Percentiles rank a stretch among this genome's conserved stretches.
phyloP scores from a whole-genome alignment of 306 rosid genomes.

The Cucurbita maxima region DNA sequence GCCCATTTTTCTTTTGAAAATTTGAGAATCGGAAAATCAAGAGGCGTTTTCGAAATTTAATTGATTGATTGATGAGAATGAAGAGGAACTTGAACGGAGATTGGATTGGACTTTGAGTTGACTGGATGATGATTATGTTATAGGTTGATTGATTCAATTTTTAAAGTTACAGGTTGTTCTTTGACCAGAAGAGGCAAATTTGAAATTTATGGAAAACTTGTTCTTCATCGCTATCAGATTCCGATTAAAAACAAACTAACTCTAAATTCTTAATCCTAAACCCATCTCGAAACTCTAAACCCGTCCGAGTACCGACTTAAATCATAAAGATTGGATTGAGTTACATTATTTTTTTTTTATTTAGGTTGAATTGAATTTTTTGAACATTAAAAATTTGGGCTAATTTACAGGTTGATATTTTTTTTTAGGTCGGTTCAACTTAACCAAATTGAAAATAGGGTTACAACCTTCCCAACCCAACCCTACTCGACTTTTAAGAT shows the following conservation, averaged over 20 bases:
- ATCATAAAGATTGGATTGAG: too few species aligned
- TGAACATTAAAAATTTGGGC: too few species aligned
- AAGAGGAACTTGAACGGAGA: background rate
- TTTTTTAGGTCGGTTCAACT: too few species aligned
- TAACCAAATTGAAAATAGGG: too few species aligned
- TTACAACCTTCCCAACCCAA: too few species aligned
- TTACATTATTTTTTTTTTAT: too few species aligned
- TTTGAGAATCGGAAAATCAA: background rate
- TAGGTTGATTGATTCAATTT: background rate
- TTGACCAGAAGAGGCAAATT: background rate
- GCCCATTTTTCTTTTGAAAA: constrained; percentile 31
- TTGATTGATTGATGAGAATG: background rate
- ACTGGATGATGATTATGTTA: background rate
- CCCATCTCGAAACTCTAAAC: too few species aligned
- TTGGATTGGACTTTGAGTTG: background rate
- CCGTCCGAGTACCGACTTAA: too few species aligned
- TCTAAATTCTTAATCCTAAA: too few species aligned
- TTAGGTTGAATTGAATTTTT: too few species aligned
- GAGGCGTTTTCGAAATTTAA: background rate
- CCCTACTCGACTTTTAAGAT: too few species aligned
- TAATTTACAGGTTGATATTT: too few species aligned
- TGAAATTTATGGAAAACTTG: background rate
- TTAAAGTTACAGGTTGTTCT: background rate
- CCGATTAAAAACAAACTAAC: background rate
- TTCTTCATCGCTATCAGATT: background rate